phyloP scores from a whole-genome alignment of 2,329 filamentous ascomycete genomes.

The Penicillium sp. region DNA sequence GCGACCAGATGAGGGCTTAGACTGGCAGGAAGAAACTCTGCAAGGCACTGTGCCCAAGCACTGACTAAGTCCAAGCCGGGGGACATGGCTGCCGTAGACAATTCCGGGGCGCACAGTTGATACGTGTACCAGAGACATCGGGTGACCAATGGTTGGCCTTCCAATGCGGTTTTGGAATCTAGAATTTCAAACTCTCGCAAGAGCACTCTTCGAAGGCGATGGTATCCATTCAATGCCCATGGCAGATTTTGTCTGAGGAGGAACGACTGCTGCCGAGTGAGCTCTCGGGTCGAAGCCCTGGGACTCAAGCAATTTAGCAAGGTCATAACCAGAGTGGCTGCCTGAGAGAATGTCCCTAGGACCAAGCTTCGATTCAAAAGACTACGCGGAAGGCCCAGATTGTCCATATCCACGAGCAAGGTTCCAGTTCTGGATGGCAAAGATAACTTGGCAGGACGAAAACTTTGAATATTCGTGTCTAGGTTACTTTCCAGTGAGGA shows the following conservation, averaged over 20 bases:
- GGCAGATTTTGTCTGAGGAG: slow-evolving; percentile 29
- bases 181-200: slow-evolving; percentile 23
- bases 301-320: slow-evolving; percentile 29
- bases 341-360: slow-evolving; percentile 26
- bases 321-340: slow-evolving; percentile 21
- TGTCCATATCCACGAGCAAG: slow-evolving; percentile 27
- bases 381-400: slow-evolving; percentile 26
- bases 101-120: slow-evolving; percentile 18
- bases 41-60: slow-evolving; percentile 27
- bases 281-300: slow-evolving; percentile 6
- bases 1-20: slow-evolving; percentile 17
- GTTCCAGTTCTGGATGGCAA: slow-evolving; percentile 24
- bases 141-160: slow-evolving; percentile 17
- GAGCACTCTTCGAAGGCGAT: slow-evolving; percentile 28
- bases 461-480: slow-evolving; percentile 5
- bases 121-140: slow-evolving; percentile 25
- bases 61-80: slow-evolving; percentile 25
- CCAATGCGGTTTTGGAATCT: slow-evolving; percentile 11
- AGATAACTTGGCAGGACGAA: slow-evolving; percentile 11
- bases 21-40: slow-evolving; percentile 24
- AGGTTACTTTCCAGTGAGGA: slow-evolving; percentile 35
- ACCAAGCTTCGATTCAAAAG: slow-evolving; percentile 21
- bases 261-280: slow-evolving; percentile 14
- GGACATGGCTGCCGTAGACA: slow-evolving; percentile 14
- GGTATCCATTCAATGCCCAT: slow-evolving; percentile 30